Base-by-base conservation (phyloP, 495 filamentous ascomycete species). In the Penicillium verhagenii region DNA sequence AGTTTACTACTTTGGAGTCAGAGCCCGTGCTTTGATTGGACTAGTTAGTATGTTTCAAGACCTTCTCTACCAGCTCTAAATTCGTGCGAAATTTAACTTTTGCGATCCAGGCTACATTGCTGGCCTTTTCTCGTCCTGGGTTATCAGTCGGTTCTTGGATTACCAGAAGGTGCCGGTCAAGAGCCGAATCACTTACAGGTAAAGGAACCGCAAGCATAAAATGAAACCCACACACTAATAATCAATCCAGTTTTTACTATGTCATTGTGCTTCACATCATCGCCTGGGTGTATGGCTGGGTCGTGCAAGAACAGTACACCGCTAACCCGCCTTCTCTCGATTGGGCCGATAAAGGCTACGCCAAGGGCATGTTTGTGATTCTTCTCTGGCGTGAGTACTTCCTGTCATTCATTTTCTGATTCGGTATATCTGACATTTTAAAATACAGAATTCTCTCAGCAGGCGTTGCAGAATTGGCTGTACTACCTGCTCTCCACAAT, bases 401-500 rank as follows among this genome's bases (percentile, higher is more conserved):
- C 16, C 13, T 9, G 21, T 19, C 19, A 4, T 1, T 14, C 37
- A 1, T 23, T 14, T 4, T 8, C 16, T 21, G 33, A 8, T 24
- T 31, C n/a, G 13, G 13, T 0, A 39, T 37, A 43, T 11, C 47
- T 51, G 28, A 53, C 20, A 9, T 13, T 20, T 6, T 25, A 1
- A 18, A 3, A 28, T 35, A n/a, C 18, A 67, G 68, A 69, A 45
- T 78, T 78, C 50, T 56, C 77, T 21, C 68, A 71, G 10, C 76
- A 80, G 56, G 63, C 72, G 1, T 55, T 74, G 25, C 76, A 80
- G 52, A 80, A 77, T 52, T 79, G 71, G 70, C 59, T 81, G 7
- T 84, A 86, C 67, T 87, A 86, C 59, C 69, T 86, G 47, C 76
- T 87, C 33, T 70, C 75, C 2, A 79, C 84, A 21, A 66, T 84